These are phyloP conservation scores for Blastocystis sp. DNA, from an alignment of 352 stramenopile species.

Conservation along the genomic window DNA sequence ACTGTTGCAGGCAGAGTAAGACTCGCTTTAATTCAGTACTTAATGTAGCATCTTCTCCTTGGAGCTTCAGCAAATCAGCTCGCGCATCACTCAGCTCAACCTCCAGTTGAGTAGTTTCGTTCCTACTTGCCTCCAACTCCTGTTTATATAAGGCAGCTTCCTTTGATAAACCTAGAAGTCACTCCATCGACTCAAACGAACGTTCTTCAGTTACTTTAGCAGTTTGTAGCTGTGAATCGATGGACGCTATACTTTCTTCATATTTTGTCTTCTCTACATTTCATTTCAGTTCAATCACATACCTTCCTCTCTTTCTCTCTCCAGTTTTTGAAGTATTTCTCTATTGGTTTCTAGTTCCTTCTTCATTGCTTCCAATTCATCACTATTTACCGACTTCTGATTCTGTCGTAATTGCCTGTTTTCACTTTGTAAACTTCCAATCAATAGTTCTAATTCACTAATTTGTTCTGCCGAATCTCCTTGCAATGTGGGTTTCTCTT, in stretches of 20 bases:
- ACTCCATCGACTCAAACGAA: background rate
- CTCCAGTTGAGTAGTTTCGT: slow-evolving; percentile 13
- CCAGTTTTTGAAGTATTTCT: background rate
- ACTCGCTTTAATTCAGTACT: slow-evolving; percentile 3
- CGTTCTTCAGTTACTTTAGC: background rate
- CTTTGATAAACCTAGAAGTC: background rate
- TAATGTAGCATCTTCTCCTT: background rate
- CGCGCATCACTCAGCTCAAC: slow-evolving; percentile 16
- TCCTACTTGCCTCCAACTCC: background rate
- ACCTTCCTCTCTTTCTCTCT: background rate
- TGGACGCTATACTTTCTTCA: background rate
- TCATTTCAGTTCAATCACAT: background rate
- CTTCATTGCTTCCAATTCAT: background rate
- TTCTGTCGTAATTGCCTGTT: background rate
- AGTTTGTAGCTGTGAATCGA: background rate
- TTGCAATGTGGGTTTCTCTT: background rate
- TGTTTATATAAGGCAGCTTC: background rate
- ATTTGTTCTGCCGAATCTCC: background rate
- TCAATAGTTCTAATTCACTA: background rate
- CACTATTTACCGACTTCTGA: background rate
- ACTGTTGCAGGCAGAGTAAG: slow-evolving; percentile 26
- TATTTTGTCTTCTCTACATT: background rate
- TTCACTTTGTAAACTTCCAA: background rate
- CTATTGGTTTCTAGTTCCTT: background rate
- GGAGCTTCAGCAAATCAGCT: background rate